Evolutionary conservation across 176 grass and related monocot genomes (phyloP).

Genomic region (Typha latifolia): DNA sequence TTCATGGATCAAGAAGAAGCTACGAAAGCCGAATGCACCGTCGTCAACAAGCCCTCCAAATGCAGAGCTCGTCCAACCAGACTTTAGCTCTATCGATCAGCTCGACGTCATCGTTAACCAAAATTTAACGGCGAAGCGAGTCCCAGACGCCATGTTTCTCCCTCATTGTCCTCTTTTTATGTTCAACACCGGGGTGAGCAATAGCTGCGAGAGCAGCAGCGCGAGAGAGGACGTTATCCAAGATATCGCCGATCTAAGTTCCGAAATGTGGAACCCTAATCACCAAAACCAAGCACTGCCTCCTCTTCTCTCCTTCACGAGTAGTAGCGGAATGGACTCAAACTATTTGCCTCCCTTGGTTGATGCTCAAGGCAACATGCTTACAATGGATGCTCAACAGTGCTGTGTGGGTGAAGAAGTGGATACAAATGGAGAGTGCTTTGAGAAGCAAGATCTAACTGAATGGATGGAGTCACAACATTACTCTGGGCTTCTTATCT

Average conservation of each 20-base stretch:
- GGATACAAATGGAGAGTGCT: constrained; percentile 13
- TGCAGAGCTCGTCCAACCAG: background rate
- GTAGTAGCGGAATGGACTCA: constrained; percentile 35
- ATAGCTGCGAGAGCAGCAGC: constrained; percentile 24
- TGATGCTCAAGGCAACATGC: constrained; percentile 44
- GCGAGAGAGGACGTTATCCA: constrained; percentile 13
- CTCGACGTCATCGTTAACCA: constrained; percentile 13
- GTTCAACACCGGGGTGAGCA: constrained; percentile 44
- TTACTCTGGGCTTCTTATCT: background rate
- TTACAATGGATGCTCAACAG: constrained; percentile 22
- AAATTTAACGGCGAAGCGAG: constrained; percentile 23
- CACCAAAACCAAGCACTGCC: constrained; percentile 13
- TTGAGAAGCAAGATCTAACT: constrained; percentile 17
- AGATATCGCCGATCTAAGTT: constrained; percentile 5
- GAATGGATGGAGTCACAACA: background rate
- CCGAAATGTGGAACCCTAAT: constrained; percentile 8
- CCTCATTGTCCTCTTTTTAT: constrained; percentile 64
- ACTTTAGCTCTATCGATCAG: constrained; percentile 36
- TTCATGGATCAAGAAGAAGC: constrained; percentile 99
- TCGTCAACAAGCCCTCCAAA: background rate
- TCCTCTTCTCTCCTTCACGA: constrained; percentile 39
- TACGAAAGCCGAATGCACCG: constrained; percentile 29
- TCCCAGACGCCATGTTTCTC: constrained; percentile 13
- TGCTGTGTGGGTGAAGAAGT: constrained; percentile 1
- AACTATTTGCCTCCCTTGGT: constrained; percentile 59